Evolutionary conservation across 2,329 filamentous ascomycete genomes (phyloP).

Genomic region (Arthrobotrys sphaeroides): DNA sequence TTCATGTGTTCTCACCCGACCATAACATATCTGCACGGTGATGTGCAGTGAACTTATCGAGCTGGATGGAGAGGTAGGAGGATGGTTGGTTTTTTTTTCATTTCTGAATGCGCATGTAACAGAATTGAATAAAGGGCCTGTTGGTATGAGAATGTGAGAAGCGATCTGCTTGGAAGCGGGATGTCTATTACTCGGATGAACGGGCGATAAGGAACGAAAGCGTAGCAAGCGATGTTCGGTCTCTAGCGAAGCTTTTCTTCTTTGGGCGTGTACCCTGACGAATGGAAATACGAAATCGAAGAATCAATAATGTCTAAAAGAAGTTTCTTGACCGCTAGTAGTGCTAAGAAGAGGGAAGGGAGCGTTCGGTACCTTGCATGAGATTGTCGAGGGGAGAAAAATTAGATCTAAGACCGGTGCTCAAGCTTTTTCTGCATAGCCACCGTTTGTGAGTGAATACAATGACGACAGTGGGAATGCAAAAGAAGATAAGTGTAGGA

Average conservation of each 20-base stretch:
- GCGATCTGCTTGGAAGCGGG: conserved; percentile 9
- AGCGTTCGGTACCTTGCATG: background rate
- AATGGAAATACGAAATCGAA: background rate
- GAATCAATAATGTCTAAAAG: conserved; percentile 1
- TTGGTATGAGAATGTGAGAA: conserved; percentile 6
- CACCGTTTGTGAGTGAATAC: background rate
- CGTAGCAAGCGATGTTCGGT: background rate
- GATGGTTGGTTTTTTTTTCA: background rate
- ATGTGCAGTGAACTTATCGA: background rate
- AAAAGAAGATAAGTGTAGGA: background rate
- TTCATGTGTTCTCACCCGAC: background rate
- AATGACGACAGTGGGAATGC: background rate
- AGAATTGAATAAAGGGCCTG: conserved; percentile 4
- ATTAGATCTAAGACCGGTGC: background rate
- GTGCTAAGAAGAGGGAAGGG: background rate
- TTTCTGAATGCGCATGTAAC: conserved; percentile 13
- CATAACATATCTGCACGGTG: background rate
- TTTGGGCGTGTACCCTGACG: background rate
- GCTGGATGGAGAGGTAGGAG: background rate
- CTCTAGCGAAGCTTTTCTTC: conserved; percentile 7
- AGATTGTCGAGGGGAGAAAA: background rate
- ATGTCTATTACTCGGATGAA: conserved; percentile 4
- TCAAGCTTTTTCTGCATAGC: too few relatives aligned
- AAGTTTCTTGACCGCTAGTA: background rate
- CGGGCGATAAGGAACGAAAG: conserved; percentile 5